Conservation (phyloP, 805 yeast species). For the Schwanniomyces vanrijiae region DNA sequence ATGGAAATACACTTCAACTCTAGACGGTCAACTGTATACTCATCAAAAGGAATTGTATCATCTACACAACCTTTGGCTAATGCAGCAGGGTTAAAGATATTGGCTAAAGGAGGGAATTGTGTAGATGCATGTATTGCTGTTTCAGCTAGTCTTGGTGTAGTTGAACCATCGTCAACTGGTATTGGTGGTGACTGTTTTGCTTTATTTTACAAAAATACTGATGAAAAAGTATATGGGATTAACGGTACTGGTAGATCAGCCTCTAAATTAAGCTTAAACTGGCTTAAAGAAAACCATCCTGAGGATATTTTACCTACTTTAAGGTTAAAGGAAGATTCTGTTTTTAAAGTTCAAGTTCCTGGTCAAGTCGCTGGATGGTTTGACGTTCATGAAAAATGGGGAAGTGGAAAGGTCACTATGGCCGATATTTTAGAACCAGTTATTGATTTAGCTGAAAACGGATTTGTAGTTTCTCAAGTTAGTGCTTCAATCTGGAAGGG, state of each 20-base stretch:
- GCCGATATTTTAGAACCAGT: constrained; percentile 63
- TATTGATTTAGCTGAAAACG: constrained; percentile 66
- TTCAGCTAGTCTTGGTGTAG: constrained; percentile 53
- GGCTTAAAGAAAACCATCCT: constrained; percentile 24
- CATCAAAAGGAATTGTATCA: constrained; percentile 69
- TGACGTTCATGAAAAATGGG: constrained; percentile 69
- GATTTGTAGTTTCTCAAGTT: constrained; percentile 64
- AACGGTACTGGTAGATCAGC: constrained; percentile 81
- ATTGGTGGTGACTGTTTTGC: constrained; percentile 71
- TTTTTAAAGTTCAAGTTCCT: constrained; percentile 68
- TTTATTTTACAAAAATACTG: constrained; percentile 51
- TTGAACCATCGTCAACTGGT: constrained; percentile 64
- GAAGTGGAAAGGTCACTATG: constrained; percentile 63
- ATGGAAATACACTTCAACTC: constrained; percentile 29
- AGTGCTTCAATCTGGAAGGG: constrained; percentile 50
- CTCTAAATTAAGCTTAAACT: constrained; percentile 44
- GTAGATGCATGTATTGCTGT: constrained; percentile 65
- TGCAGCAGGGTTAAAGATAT: constrained; percentile 66
- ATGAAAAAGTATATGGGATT: constrained; percentile 58
- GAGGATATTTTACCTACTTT: constrained; percentile 32
- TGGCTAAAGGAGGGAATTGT: constrained; percentile 72
- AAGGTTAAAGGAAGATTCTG: constrained; percentile 53
- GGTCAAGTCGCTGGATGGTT: constrained; percentile 82
- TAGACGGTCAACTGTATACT: constrained; percentile 72
- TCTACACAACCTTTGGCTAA: constrained; percentile 78